These are phyloP conservation scores for Xylariaceae sp. DNA, from an alignment of 2,329 filamentous ascomycete species.

Conservation along the genomic window DNA sequence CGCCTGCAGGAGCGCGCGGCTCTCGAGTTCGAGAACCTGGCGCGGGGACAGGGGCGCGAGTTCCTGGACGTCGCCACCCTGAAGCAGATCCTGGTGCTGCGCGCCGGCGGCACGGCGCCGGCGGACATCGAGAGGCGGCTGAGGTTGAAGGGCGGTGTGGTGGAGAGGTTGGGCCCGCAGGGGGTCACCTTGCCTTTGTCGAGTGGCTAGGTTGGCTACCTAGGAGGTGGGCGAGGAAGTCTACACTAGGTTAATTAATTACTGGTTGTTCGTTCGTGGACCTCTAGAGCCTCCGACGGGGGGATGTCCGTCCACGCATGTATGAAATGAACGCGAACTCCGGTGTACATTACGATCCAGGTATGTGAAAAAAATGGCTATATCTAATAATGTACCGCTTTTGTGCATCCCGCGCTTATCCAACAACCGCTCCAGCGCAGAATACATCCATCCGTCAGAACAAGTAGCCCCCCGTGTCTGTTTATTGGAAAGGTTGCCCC, in stretches of 20 bases:
- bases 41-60: constrained; percentile 46
- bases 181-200: constrained; percentile 44
- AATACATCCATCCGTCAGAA: neutral
- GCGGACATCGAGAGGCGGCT: constrained; percentile 51
- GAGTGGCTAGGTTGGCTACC: neutral
- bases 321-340: neutral
- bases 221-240: neutral
- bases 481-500: constrained; percentile 3
- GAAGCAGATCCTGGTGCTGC: constrained; percentile 49
- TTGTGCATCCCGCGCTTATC: neutral
- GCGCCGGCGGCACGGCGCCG: constrained; percentile 42
- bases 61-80: constrained; percentile 53
- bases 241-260: no score
- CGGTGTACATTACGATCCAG: constrained; percentile 17
- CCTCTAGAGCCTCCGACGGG: neutral
- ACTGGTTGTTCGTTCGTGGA: no score
- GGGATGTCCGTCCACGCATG: neutral
- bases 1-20: constrained; percentile 47
- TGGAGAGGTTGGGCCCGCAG: constrained; percentile 47
- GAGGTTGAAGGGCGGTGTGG: constrained; percentile 48
- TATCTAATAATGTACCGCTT: constrained; percentile 8
- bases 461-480: no score
- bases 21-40: constrained; percentile 47
- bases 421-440: neutral
- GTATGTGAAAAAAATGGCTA: constrained; percentile 22